Evolutionary conservation across 768 basidiomycete genomes (phyloP).

Genomic region (Candolleomyces eurysporus): DNA sequence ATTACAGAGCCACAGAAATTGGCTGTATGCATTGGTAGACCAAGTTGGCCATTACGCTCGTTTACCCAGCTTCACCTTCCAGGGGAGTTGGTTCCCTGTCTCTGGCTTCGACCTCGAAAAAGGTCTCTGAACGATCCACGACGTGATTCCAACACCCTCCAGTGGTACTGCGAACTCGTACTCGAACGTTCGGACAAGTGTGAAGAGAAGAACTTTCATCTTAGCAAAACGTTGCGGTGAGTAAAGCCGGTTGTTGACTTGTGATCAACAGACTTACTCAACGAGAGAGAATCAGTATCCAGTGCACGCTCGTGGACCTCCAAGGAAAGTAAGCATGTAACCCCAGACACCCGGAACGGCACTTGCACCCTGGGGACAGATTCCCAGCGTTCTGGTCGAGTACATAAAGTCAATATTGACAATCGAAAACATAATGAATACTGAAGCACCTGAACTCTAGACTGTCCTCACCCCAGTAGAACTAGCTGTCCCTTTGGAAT

Average conservation of each 20-base stretch:
- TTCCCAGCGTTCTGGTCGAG: slow-evolving; percentile 64
- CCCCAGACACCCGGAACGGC: slow-evolving; percentile 57
- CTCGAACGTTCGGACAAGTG: no score
- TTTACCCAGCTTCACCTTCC: no score
- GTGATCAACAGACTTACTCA: slow-evolving; percentile 43
- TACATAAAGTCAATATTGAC: not conserved
- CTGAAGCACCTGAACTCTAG: slow-evolving; percentile 49
- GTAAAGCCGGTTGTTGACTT: not conserved
- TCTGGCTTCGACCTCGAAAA: no score
- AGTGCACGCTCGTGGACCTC: slow-evolving; percentile 62
- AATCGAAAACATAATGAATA: not conserved
- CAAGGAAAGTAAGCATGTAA: slow-evolving; percentile 56
- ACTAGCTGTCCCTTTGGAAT: slow-evolving; percentile 41
- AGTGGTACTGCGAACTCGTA: no score
- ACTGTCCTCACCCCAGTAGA: slow-evolving; percentile 60
- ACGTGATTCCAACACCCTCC: no score
- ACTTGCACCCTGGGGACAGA: slow-evolving; percentile 40
- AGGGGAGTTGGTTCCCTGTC: no score
- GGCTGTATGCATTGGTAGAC: no score
- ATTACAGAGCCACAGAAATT: no score
- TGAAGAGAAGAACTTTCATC: slow-evolving; percentile 38
- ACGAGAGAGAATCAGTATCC: slow-evolving; percentile 64
- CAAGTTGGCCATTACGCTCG: no score
- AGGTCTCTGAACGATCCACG: no score
- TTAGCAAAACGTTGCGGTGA: slow-evolving; percentile 9